Evolutionary conservation across 768 basidiomycete genomes (phyloP).

Genomic region (Scleroderma bovista): DNA sequence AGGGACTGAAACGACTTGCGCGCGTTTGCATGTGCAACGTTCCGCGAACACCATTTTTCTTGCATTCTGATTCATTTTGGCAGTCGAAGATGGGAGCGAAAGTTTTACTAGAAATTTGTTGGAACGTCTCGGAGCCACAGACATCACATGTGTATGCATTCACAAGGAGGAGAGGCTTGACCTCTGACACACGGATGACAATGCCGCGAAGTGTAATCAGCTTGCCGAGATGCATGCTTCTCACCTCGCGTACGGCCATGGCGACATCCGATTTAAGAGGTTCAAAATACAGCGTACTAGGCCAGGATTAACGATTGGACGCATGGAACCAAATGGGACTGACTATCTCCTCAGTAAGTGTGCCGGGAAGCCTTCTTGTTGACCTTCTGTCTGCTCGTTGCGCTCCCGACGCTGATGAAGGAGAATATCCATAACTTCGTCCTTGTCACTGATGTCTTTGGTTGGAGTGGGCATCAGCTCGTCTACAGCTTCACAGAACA

Average conservation of each 20-base stretch:
- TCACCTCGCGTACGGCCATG: constrained; percentile 90
- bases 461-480: constrained; percentile 83
- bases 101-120: constrained; percentile 89
- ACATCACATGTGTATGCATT: constrained; percentile 98
- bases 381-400: constrained; percentile 73
- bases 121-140: constrained; percentile 98
- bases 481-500: constrained; percentile 91
- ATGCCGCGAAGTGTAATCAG: constrained; percentile 97
- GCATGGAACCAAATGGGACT: constrained; percentile 30
- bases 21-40: constrained; percentile 98
- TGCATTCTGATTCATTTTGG: constrained; percentile 79
- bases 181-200: constrained; percentile 97
- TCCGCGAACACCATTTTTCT: constrained; percentile 80
- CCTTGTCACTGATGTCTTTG: constrained; percentile 83
- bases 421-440: constrained; percentile 96
- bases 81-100: constrained; percentile 89
- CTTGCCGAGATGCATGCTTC: constrained; percentile 79
- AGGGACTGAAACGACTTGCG: constrained; percentile 94
- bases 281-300: constrained; percentile 90
- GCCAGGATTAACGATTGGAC: constrained; percentile 9
- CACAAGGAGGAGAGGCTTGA: constrained; percentile 94
- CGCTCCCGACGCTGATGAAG: constrained; percentile 88
- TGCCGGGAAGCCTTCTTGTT: constrained; percentile 79
- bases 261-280: constrained; percentile 72
- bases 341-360: constrained; percentile 94